A percentile compares a stretch with the other conserved stretches of the same genome.
Conservation (phyloP, 306 rosid genomes). For the Begonia peltatifolia region DNA sequence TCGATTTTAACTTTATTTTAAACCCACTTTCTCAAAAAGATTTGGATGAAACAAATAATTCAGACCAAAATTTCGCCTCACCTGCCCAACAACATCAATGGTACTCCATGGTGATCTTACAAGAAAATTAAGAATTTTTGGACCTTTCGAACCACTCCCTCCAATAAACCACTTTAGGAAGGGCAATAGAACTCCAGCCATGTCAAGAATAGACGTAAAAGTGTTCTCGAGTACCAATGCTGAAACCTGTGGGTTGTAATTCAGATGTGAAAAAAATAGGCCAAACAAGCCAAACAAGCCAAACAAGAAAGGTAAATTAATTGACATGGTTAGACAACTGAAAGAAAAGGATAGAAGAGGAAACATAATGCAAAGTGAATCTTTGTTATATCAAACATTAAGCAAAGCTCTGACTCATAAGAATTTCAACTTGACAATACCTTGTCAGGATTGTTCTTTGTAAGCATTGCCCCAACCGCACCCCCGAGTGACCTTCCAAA, state of each 20-base stretch:
- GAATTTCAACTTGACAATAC: constrained; percentile 17
- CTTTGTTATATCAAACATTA: too few species aligned
- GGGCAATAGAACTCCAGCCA: constrained; percentile 96
- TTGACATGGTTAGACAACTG: too few species aligned
- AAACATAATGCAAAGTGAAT: too few species aligned
- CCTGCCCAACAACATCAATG: constrained; percentile 77
- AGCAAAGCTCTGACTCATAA: too few species aligned
- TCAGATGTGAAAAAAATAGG: too few species aligned
- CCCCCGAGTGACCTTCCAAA: constrained; percentile 99
- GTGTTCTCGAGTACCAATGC: constrained; percentile 87
- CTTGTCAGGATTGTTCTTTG: constrained; percentile 87
- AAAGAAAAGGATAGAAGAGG: too few species aligned
- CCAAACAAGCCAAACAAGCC: too few species aligned
- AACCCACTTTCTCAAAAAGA: too few species aligned
- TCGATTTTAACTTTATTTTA: neutral
- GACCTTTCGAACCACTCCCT: constrained; percentile 65
- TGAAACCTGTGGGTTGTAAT: constrained; percentile 38
- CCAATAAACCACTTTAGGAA: constrained; percentile 93
- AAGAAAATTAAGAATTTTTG: constrained; percentile 65
- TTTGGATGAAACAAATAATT: too few species aligned
- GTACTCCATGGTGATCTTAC: constrained; percentile 98
- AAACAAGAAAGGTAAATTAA: too few species aligned
- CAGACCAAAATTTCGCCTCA: constrained; percentile 10
- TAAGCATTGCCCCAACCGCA: constrained; percentile 89
- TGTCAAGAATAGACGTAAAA: constrained; percentile 92